Evolutionary conservation across 1,284 basidiomycete genomes (phyloP), one percentile per base, ranked within the genome.

Genomic region (Malassezia arunalokei): DNA sequence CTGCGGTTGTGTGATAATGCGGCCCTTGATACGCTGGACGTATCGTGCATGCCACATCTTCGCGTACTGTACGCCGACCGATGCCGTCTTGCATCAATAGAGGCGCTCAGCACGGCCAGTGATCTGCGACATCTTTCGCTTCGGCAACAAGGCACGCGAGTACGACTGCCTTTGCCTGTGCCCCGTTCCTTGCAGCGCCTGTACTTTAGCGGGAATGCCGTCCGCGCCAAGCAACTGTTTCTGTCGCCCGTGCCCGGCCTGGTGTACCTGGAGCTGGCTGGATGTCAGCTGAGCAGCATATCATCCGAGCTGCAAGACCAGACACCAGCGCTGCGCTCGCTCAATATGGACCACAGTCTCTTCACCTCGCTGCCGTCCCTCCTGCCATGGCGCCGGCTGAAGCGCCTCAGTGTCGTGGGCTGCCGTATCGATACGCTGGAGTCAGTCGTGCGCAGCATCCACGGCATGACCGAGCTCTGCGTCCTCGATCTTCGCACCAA

Each of bases 61-160:
- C 82, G 89, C 59, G 95, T 88, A 59, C 79, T 96, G 28, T 95
- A 94, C 74, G 82, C 86, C 65, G 92, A 98, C 77, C 84, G 85
- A 73, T 95, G 95, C 74, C 75, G 77, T 31, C 78, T 98, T 24
- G 60, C 69, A 1, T 75, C 74, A 0, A 65, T 81, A 27, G 54
- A 66, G 1, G 62, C 77, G 66, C 64, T 77, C 80, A 60, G 74
- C 66, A 78, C 79, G 31, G 75, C 87, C 59, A 75, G 75, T 58
- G 82, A 81, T 74, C 77, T 98, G 61, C 90, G 95, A 75, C 90
- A 90, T 67, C 77, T 98, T 49, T 90, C 86, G 67, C 67, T 95
- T 76, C 80, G 94, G 71, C 88, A 90, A 75, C 92, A 98, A 15
- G 27, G 75, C 59, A 31, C 12, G 39, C 39, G 38, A 17, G 17